Base-by-base conservation (phyloP, 768 basidiomycete genomes). In the Trametes cingulata region DNA sequence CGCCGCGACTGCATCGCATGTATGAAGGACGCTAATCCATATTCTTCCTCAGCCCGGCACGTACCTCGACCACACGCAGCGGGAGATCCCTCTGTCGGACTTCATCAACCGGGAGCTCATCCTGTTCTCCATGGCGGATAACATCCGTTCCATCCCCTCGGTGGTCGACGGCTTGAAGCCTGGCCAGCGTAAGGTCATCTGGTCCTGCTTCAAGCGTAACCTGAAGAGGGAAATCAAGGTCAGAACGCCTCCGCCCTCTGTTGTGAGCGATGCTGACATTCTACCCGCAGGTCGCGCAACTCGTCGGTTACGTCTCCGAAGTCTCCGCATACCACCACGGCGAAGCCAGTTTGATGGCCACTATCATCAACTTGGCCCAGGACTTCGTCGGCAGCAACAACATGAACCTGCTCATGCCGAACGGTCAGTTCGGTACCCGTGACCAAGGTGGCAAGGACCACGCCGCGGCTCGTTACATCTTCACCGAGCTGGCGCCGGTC, bases 41-140 rank as follows among this genome's bases (percentile, higher is more conserved):
- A n/a, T n/a, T n/a, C n/a, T n/a, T n/a, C n/a, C n/a, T n/a, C 47
- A 95, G 91, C 93, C 95, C 40, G 97, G 97, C 27, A 98, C 97
- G 1, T 98, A 80, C 74, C 79, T 99, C 49, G 87, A 98, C 70
- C 96, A 99, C 73, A 84, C 87, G 58, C 82, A 91, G 33, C 85
- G 88, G 45, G 87, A 93, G 68, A 91, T 99, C 62, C 84, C 91
- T 0, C 91, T 87, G 71, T 83, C 89, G 0, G 95, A 99, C 68
- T 99, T 99, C 72, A 96, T 99, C 77, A 98, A 99, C 80, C 93
- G 87, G 74, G 97, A 99, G 71, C 77, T 99, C 46, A 98, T 99
- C 60, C 81, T 98, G 25, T 99, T 98, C 82, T 99, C 97, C 1
- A 98, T 98, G 93, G 97, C 97, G 4, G 97, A 99, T 71, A 98